These are phyloP conservation scores for Sporisorium sorghi DNA, from an alignment of 1,284 basidiomycete genomes.

Conservation along the genomic window DNA sequence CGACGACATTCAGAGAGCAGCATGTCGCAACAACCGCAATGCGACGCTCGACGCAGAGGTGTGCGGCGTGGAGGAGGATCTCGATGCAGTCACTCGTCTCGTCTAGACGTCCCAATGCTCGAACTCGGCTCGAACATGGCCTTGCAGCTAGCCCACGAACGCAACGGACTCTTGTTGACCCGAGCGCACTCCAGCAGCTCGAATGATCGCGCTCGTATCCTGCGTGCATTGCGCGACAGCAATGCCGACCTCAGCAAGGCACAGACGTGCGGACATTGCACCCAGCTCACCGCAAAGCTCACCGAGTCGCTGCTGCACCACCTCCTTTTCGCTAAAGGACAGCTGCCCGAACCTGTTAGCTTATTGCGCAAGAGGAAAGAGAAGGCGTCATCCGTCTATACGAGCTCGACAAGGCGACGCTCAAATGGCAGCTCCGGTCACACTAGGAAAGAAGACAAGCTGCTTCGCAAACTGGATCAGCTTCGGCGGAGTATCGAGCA, in stretches of 20 bases:
- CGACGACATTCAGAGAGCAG: background rate
- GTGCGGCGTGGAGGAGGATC: constrained; percentile 23
- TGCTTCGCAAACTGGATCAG: constrained; percentile 33
- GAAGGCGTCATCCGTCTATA: background rate
- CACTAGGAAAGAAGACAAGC: constrained; percentile 16
- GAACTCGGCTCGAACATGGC: constrained; percentile 40
- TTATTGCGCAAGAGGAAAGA: constrained; percentile 19
- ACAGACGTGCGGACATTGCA: constrained; percentile 37
- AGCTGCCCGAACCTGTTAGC: constrained; percentile 49
- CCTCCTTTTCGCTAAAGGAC: constrained; percentile 50
- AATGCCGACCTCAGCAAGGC: constrained; percentile 33
- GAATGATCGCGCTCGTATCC: constrained; percentile 14
- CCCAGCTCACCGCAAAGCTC: constrained; percentile 38
- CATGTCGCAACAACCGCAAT: background rate
- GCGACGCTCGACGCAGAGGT: background rate
- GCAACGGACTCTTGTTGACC: constrained; percentile 18
- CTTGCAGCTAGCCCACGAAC: constrained; percentile 33
- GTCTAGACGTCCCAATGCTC: constrained; percentile 23
- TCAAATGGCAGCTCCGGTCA: constrained; percentile 12
- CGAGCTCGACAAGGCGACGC: background rate
- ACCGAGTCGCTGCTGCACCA: constrained; percentile 42
- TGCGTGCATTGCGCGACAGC: constrained; percentile 7
- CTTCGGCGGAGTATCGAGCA: constrained; percentile 19
- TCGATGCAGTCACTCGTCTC: constrained; percentile 33
- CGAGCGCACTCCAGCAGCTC: constrained; percentile 5